These are phyloP conservation scores for Pseudocercospora fijiensis DNA, from an alignment of 2,329 filamentous ascomycete species.

Conservation along the genomic window DNA sequence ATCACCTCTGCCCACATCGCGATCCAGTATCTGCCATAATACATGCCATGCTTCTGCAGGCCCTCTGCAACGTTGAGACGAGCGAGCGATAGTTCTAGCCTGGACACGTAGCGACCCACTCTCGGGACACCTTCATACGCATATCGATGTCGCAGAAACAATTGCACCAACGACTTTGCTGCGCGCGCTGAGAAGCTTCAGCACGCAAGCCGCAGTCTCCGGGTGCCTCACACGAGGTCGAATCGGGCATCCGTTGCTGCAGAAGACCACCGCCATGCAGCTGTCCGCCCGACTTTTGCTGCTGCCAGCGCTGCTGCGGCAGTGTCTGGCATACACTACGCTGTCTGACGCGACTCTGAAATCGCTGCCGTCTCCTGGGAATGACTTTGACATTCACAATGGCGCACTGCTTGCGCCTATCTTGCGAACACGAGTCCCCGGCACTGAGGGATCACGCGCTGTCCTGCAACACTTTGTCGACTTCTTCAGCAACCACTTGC, in stretches of 20 bases:
- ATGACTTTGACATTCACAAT: slow-evolving; percentile 68
- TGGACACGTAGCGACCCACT: not conserved
- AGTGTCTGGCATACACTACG: slow-evolving; percentile 52
- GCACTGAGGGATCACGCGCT: slow-evolving; percentile 69
- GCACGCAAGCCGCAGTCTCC: not conserved
- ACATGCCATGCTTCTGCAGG: too few species aligned
- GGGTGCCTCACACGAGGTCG: not conserved
- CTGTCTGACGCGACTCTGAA: slow-evolving; percentile 75
- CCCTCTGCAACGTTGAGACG: too few species aligned
- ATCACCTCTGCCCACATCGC: too few species aligned
- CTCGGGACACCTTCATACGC: not conserved
- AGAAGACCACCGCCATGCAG: slow-evolving; percentile 24
- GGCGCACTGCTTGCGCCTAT: slow-evolving; percentile 82
- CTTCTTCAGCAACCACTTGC: slow-evolving; percentile 74
- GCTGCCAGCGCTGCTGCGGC: slow-evolving; percentile 36
- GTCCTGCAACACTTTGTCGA: slow-evolving; percentile 79
- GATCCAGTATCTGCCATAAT: not conserved
- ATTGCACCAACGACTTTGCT: not conserved
- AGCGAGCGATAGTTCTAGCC: too few species aligned
- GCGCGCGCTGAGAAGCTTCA: not conserved
- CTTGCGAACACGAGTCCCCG: slow-evolving; percentile 82
- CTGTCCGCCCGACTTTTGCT: slow-evolving; percentile 25
- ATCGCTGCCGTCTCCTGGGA: slow-evolving; percentile 67
- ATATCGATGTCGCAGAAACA: not conserved
- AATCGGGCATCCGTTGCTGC: not conserved